phyloP scores from a whole-genome alignment of 2,329 filamentous ascomycete genomes.

The Ampelomyces quisqualis region DNA sequence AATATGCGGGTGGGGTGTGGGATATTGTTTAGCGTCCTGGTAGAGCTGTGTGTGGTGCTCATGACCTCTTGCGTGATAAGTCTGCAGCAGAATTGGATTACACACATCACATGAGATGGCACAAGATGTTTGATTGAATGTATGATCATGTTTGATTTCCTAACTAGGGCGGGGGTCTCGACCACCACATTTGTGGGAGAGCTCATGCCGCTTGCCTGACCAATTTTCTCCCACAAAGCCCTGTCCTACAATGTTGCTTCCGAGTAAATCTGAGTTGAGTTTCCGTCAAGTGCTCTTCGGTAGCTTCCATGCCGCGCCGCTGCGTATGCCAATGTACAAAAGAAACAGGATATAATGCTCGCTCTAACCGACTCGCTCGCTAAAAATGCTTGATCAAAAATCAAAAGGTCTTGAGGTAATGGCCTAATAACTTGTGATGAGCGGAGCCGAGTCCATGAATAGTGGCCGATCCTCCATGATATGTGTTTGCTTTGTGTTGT shows the following conservation, averaged over 20 bases:
- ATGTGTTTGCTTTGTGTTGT: conserved; percentile 43
- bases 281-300: conserved; percentile 13
- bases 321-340: conserved; percentile 18
- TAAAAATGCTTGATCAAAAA: conserved; percentile 42
- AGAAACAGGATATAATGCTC: conserved; percentile 36
- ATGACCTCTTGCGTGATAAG: conserved; percentile 16
- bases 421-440: conserved; percentile 46
- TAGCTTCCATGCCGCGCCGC: conserved; percentile 3
- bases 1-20: background rate
- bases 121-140: conserved; percentile 12
- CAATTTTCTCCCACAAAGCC: conserved; percentile 7
- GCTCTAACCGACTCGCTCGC: conserved; percentile 41
- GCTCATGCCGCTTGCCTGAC: conserved; percentile 19
- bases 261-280: conserved; percentile 29
- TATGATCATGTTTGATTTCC: conserved; percentile 25
- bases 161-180: conserved; percentile 32
- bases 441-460: conserved; percentile 46
- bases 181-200: conserved; percentile 29
- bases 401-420: conserved; percentile 30
- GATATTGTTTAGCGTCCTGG: background rate
- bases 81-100: background rate
- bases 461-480: conserved; percentile 44
- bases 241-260: conserved; percentile 1
- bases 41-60: conserved; percentile 2
- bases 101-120: conserved; percentile 20